Evolutionary conservation across 805 yeast genomes (phyloP).

Genomic region (Ogataea henricii): DNA sequence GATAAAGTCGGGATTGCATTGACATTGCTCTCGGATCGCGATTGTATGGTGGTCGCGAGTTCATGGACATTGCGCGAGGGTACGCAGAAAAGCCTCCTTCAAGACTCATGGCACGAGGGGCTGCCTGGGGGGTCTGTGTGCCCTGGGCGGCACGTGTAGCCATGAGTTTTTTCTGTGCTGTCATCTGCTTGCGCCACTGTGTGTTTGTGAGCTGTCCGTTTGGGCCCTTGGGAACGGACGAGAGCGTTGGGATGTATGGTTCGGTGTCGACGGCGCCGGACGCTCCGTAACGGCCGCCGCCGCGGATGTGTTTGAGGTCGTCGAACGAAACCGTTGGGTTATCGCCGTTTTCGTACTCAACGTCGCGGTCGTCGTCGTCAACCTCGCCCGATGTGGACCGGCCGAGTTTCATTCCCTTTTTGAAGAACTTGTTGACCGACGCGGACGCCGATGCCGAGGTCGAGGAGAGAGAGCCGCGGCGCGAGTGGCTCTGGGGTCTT

Average conservation of each 20-base stretch:
- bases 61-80: constrained; percentile 34
- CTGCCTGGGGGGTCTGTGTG: constrained; percentile 33
- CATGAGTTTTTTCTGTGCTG: constrained; percentile 63
- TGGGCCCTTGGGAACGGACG: constrained; percentile 35
- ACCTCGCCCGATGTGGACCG: constrained; percentile 30
- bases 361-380: constrained; percentile 33
- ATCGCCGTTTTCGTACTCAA: constrained; percentile 36
- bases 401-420: constrained; percentile 37
- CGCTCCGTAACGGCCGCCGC: constrained; percentile 66
- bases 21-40: constrained; percentile 50
- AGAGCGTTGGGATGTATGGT: constrained; percentile 74
- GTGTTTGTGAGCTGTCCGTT: constrained; percentile 46
- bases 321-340: constrained; percentile 50
- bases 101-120: constrained; percentile 41
- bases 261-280: constrained; percentile 52
- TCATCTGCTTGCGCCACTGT: constrained; percentile 70
- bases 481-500: constrained; percentile 12
- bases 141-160: constrained; percentile 37
- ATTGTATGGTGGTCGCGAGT: constrained; percentile 17
- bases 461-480: constrained; percentile 31
- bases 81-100: constrained; percentile 21
- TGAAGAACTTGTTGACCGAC: constrained; percentile 43
- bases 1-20: constrained; percentile 33
- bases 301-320: constrained; percentile 64
- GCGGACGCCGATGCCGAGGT: constrained; percentile 25